Conservation (phyloP, 2,329 filamentous ascomycete genomes). For the Nemania sp. region DNA sequence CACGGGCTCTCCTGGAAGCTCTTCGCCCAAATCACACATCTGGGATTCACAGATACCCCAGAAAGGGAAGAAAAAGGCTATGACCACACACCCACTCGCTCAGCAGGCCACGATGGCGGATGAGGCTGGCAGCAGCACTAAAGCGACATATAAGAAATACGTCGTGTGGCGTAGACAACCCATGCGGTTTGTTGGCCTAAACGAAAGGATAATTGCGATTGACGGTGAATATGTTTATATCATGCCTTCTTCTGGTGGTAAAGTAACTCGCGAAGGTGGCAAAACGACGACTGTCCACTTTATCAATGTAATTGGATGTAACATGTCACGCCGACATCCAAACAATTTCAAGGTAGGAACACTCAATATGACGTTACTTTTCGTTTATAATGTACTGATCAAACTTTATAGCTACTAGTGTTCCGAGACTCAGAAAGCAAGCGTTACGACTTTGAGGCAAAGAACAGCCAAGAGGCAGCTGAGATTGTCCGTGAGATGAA, state of each 20-base stretch:
- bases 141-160: conserved; percentile 78
- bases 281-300: conserved; percentile 88
- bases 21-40: conserved; percentile 74
- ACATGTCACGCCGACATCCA: conserved; percentile 82
- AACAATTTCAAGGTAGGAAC: conserved; percentile 77
- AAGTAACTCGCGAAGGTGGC: conserved; percentile 71
- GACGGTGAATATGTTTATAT: conserved; percentile 91
- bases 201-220: conserved; percentile 81
- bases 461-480: conserved; percentile 75
- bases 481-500: conserved; percentile 84
- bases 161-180: conserved; percentile 85
- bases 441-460: conserved; percentile 87
- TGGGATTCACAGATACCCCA: conserved; percentile 60
- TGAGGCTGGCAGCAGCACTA: conserved; percentile 61
- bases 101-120: conserved; percentile 71
- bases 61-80: conserved; percentile 66
- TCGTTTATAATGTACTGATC: conserved; percentile 14
- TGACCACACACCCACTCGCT: conserved; percentile 74
- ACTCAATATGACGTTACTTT: neutral
- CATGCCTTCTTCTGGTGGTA: conserved; percentile 76
- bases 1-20: conserved; percentile 74
- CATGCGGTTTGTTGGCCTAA: conserved; percentile 81
- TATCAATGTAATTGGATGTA: conserved; percentile 83
- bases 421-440: conserved; percentile 82
- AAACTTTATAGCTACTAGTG: conserved; percentile 69